Evolutionary conservation across 2,329 filamentous ascomycete genomes (phyloP).

Genomic region (Clathrospora elynae): DNA sequence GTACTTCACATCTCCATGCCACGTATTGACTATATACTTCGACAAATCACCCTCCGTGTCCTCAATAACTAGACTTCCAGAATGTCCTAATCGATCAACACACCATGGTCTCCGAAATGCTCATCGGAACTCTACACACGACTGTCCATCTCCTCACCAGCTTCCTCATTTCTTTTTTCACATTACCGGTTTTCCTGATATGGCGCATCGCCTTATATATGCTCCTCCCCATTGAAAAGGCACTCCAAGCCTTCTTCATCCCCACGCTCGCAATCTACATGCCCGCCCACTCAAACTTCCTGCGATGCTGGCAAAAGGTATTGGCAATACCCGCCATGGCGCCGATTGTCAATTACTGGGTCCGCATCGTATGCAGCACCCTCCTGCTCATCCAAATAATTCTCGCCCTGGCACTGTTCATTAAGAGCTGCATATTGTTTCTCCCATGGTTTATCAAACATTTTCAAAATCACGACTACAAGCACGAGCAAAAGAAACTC

Average conservation of each 20-base stretch:
- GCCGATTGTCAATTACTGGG: neutral
- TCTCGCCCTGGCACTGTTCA: slow-evolving; percentile 10
- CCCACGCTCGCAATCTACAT: neutral
- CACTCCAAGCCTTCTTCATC: neutral
- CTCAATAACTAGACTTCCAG: too few species aligned
- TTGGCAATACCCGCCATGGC: neutral
- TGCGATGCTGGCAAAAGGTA: neutral
- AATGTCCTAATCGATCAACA: too few species aligned
- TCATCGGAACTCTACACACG: neutral
- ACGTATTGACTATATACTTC: too few species aligned
- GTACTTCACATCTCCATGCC: neutral
- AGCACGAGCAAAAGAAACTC: neutral
- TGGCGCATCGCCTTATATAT: slow-evolving; percentile 8
- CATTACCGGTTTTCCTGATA: slow-evolving; percentile 3
- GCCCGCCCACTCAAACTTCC: neutral
- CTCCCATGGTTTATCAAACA: slow-evolving; percentile 6
- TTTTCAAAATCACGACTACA: neutral
- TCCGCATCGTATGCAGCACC: neutral
- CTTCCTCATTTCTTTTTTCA: slow-evolving; percentile 1
- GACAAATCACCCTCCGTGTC: too few species aligned
- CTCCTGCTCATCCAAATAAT: slow-evolving; percentile 4
- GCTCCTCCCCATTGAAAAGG: neutral
- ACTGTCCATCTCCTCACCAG: slow-evolving; percentile 1
- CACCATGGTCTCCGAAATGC: neutral
- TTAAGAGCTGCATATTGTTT: slow-evolving; percentile 1